These are phyloP conservation scores for Pterulicium gracile DNA, from an alignment of 1,284 basidiomycete genomes.

Conservation along the genomic window DNA sequence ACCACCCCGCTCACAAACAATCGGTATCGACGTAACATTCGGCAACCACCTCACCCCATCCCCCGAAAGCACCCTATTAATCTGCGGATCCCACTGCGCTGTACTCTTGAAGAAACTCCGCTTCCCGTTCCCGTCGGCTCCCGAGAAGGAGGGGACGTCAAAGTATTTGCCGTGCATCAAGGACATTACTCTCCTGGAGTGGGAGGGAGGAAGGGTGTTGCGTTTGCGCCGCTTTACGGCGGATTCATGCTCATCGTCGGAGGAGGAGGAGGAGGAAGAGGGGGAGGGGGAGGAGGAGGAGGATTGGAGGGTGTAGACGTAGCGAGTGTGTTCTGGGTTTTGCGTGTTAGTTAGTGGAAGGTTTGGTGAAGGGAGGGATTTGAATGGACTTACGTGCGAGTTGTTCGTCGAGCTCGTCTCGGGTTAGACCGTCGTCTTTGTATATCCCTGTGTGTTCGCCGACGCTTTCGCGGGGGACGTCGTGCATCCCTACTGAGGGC, in stretches of 20 bases:
- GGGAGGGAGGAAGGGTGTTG: background rate
- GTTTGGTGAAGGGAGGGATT: background rate
- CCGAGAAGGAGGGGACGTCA: background rate
- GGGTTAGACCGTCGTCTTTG: conserved; percentile 31
- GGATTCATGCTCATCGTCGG: background rate
- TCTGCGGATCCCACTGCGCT: background rate
- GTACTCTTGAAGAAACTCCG: background rate
- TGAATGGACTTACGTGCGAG: conserved; percentile 50
- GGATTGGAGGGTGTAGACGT: background rate
- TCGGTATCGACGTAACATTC: background rate
- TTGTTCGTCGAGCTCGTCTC: conserved; percentile 53
- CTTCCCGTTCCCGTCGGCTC: background rate
- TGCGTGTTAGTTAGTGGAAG: background rate
- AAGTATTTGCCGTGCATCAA: background rate
- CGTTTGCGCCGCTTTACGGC: background rate
- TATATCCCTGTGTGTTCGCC: conserved; percentile 52
- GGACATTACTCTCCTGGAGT: background rate
- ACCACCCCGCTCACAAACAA: too few relatives aligned
- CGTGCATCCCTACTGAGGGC: conserved; percentile 83
- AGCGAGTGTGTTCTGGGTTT: background rate
- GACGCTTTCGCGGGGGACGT: conserved; percentile 62
- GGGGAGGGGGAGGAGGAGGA: background rate
- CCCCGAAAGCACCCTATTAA: background rate
- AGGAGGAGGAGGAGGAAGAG: background rate
- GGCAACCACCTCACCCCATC: background rate